Base-by-base conservation (phyloP, 345 rosid genomes). In the Lepidium africanum region DNA sequence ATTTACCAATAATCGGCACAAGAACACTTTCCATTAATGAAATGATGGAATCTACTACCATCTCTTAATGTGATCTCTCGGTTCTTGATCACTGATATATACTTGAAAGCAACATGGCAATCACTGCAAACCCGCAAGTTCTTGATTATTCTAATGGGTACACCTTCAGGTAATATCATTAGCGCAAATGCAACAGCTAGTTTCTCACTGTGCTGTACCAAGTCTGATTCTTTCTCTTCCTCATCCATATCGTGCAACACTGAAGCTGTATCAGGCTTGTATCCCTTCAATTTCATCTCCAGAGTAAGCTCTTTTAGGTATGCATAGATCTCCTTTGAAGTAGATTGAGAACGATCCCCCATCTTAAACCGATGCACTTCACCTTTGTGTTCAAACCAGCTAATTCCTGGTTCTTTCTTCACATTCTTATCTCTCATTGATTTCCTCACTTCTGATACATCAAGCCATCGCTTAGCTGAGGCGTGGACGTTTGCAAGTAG, bases 1-100 rank as follows among this genome's bases (percentile, higher is more conserved):
- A 11, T 35, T 77, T 63, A 89, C 94, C 96, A 91, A 73, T 85
- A 91, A 81, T 87, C 97, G 33, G 72, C 83, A 40, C 94, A 88
- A 33, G 91, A 91, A 75, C 97, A 91, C 65, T 77, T 78, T 14
- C 91, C 92, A 17, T 82, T 53, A 39, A 70, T 76, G 79, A 91
- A 88, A 81, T 88, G 96, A 71, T 91, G 96, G 76, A 91, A 91
- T 77, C 97, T 79, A 71, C 90, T 91, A 10, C 75, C 80, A 79
- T 91, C 96, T 70, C 90, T 79, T 6, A 89, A 85, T 12, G 85
- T 77, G 61, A 87, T 89, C 69, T 87, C 85, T 68, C 92, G 74
- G 56, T 80, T 74, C 53, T 80, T 83, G 19, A 89, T 78, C 64
- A 78, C 74, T 3, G 94, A 87, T 74, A 89, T 83, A 64, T 76